Evolutionary conservation across 306 rosid species (phyloP), one percentile per base, ranked within the genome.

Genomic region (Trichosanthes truncata): DNA sequence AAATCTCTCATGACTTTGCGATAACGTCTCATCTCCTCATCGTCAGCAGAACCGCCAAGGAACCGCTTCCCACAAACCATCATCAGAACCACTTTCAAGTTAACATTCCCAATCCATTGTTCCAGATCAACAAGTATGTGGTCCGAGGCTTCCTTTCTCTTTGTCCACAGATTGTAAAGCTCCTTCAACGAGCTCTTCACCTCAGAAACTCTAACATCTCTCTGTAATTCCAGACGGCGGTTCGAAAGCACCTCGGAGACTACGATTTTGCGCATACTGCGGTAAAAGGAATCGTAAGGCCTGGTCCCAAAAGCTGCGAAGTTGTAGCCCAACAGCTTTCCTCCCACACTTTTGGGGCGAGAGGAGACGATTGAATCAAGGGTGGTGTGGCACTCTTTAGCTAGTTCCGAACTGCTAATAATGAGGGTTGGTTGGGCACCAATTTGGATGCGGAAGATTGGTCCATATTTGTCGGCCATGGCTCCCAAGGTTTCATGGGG

Each of bases 381-480:
- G 9, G 79, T 78, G 56, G 88, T 82, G 81, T 33, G 87, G 67
- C 92, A 89, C 3, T 87, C 87, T 69, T 81, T 87, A 2, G 88
- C 87, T 11, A 60, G 15, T 26, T 83, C 85, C 73, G 81, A 85
- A 33, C 81, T 65, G 18, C 69, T 87, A 3, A 87, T 21, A 17
- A 85, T 84, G 72, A 85, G 13, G 52, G 73, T 63, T 8, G 77
- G 53, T 55, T 79, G 84, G 18, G 61, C 13, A 6, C 90, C 90
- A 6, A 85, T n/a, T 5, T 81, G 65, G 57, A 82, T 78, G 60
- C 81, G 31, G 81, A 82, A 87, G 7, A 82, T 38, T 4, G 87
- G 88, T 0, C 90, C 87, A n/a, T 83, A 83, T 33, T 77, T 61
- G 59, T 87, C 85, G 4, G 89, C 85, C 74, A 91, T 77, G 80